Base-by-base conservation (phyloP, 306 rosid genomes). In the Comarum palustre region DNA sequence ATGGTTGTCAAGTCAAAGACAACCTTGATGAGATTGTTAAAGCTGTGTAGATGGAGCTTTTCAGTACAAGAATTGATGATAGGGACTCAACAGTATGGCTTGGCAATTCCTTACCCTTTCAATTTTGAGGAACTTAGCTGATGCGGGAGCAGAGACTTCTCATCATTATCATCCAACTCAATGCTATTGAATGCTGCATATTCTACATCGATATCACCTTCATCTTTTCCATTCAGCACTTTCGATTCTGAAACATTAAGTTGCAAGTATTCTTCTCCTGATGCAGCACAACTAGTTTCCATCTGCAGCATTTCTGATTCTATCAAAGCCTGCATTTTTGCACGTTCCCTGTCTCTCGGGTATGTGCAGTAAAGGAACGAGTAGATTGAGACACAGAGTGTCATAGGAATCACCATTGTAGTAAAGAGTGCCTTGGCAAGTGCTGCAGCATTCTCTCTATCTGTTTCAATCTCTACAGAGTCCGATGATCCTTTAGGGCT, bases 291-390 rank as follows among this genome's bases (percentile, higher is more conserved):
- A 24, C 77, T 79, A 6, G 78, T 73, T 48, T 79, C 91, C 8
- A 86, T 73, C 29, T 42, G 85, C 38, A 81, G 86, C 89, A 92
- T 87, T 83, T 90, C 98, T 2, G 91, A 85, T 84, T 84, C 90
- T 32, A 78, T 66, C 25, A 93, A 79, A 47, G 77, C 78, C 32
- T 78, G 86, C 93, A 90, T 87, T 83, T 82, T 73, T 17, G 96
- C 97, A 17, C 90, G 82, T 8, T 89, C 96, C 73, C 96, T 64
- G 82, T 93, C 98, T 77, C 90, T 89, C 2, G 98, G 97, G 77
- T 93, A 93, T 17, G 96, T 84, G 69, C 81, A 82, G 57, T 88
- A 89, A 25, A 93, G 91, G 79, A 90, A 88, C 25, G 96, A 86
- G 79, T 89, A 90, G 58, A 90, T 87, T 70, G 71, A 66, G 69